These are phyloP conservation scores for Xerophyta viscosa DNA, from an alignment of 106 monocot species.

Conservation along the genomic window DNA sequence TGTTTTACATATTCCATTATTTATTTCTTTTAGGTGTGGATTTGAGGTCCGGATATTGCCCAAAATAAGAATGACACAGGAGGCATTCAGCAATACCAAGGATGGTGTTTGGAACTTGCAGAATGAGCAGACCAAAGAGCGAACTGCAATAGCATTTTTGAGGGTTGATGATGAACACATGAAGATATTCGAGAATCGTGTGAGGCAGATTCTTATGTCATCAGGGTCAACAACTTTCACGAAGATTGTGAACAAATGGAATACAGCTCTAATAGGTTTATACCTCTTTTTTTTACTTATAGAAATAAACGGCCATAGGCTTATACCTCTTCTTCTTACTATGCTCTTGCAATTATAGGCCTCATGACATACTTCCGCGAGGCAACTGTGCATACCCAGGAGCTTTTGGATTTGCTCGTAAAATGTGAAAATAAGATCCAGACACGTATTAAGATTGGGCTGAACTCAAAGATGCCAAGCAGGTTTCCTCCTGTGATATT, in stretches of 20 bases:
- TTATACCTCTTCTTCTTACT: not conserved
- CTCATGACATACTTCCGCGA: constrained; percentile 99
- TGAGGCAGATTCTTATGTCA: constrained; percentile 99
- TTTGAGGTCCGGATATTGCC: constrained; percentile 97
- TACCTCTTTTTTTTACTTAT: not conserved
- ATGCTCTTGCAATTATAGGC: constrained; percentile 37
- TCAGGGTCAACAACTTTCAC: constrained; percentile 99
- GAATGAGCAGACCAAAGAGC: constrained; percentile 99
- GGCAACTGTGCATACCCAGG: constrained; percentile 99
- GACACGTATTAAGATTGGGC: constrained; percentile 97
- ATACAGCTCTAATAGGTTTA: constrained; percentile 92
- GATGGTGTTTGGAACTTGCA: constrained; percentile 99
- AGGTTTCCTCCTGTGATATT: constrained; percentile 99
- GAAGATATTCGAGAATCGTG: constrained; percentile 99
- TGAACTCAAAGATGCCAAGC: constrained; percentile 99
- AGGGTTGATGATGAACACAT: constrained; percentile 99
- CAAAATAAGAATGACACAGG: constrained; percentile 96
- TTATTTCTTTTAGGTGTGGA: constrained; percentile 70
- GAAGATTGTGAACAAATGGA: constrained; percentile 99
- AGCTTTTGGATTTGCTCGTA: constrained; percentile 93
- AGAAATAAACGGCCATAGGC: too few species aligned
- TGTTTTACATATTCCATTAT: too few species aligned
- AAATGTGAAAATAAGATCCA: constrained; percentile 99
- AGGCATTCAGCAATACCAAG: constrained; percentile 98
- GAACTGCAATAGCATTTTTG: constrained; percentile 96